Base-by-base conservation (phyloP, 1,284 basidiomycete species). In the Cystobasidium sp. region DNA sequence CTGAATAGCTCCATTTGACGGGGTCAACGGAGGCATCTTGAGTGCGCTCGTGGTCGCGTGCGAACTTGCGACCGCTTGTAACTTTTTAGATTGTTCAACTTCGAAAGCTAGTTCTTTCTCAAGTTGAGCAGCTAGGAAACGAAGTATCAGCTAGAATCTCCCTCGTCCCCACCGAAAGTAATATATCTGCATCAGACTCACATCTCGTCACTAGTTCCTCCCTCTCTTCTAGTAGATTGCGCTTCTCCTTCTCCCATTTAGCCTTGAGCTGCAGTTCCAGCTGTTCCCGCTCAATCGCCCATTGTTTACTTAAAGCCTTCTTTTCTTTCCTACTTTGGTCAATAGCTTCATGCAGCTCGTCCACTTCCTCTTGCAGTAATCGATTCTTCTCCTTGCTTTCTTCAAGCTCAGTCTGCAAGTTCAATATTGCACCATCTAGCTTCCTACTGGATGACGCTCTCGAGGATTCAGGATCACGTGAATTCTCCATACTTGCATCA, bases 91-190 rank as follows among this genome's bases (percentile, higher is more conserved):
- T 52, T 73, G 70, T 46, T 73, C 49, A 24, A 73, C 46, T 44
- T 73, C 70, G 53, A 62, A 73, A 31, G 47, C 62, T 24, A 65
- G 63, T 20, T 65, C 63, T 41, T 73, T 73, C 47, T 71, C 56
- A 9, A 71, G 69, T 46, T 64, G 64, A 16, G 24, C 16, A 22
- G 18, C 64, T 66, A 43, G 4, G 46, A 16, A 0, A 16, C 14
- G 10, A 14, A 41, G 16, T 18, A 37, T 6, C 16, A 9, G 49
- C 31, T 49, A 63, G 61, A 24, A 41, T 8, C 14, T 20, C 5
- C n/a, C 10, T 22, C 20, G 37, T 63, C 8, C 14, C 10, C 10
- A 9, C 52, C 41, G 20, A 18, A 47, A 47, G 8, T 9, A 5
- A 58, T 5, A 41, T 16, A 6, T 41, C 8, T 41, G 31, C 31